Base-by-base conservation (phyloP, 164 flowering plant species). In the Protea cynaroides region DNA sequence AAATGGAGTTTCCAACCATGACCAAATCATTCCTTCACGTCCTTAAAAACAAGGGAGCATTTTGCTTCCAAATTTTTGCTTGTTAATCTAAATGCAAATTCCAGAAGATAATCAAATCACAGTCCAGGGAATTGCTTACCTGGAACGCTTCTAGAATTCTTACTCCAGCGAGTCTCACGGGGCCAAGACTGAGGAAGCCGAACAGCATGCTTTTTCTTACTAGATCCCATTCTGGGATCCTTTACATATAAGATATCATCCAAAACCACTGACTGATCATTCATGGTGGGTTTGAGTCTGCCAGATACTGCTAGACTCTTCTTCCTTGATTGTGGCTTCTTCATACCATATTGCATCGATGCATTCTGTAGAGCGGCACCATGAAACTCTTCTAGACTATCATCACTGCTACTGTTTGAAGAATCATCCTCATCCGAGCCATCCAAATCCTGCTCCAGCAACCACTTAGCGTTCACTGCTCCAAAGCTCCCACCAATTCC, bases 401-500 rank as follows among this genome's bases (percentile, higher is more conserved):
- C 92, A 70, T 80, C 85, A 64, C 76, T 69, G 66, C 69, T 62
- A 65, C 75, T 68, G 36, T 71, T 68, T 17, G 83, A 79, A 68
- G 82, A 78, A 75, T 66, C 54, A 61, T 73, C 82, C 25, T 78
- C 81, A 69, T 76, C 82, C 15, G 80, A 80, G 17, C n/a, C 78
- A 71, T 71, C 75, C 59, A 79, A 65, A 61, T 23, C 49, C 14
- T 65, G 70, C 55, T 68, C 76, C 53, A 65, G 63, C 78, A 85
- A 75, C 85, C 84, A 82, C 69, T 82, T 78, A 49, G 81, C 64
- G 38, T 85, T 69, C 11, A 83, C 58, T 23, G 84, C 50, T 59
- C 73, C 78, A n/a, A 63, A 70, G 36, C 74, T 70, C 50, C 97
- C 96, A 29, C 97, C 97, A 76, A 92, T 83, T 56, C 97, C 97